Base-by-base conservation (phyloP, 2,329 filamentous ascomycete species). In the Neonectria coccinea region DNA sequence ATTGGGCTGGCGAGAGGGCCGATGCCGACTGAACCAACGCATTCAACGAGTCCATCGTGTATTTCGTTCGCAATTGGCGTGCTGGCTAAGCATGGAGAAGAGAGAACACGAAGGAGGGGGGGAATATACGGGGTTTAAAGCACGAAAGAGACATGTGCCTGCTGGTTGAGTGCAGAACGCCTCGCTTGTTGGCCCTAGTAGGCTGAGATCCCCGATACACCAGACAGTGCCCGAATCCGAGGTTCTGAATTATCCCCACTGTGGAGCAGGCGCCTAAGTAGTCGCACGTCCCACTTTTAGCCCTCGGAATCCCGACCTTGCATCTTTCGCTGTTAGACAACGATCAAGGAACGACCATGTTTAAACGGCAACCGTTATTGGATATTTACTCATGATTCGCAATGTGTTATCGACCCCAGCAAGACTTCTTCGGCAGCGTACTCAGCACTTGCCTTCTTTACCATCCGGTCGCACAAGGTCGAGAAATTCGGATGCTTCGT, bases 1-100 rank as follows among this genome's bases (percentile, higher is more conserved):
- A 76, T 48, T 74, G 68, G 4, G 76, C 70, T 12, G 78, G 78
- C 11, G 74, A 56, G 58, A 72, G 36, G 39, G 39, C 14, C 16
- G 65, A 52, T 18, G 22, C 27, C 10, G 58, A 9, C n/a, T 64
- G 56, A 14, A 39, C 44, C 14, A 59, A 16, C 27, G 58, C 51
- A 12, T 65, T 31, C 6, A 66, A 8, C 9, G 55, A 16, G 12
- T 71, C 66, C 47, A 59, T 56, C 45, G 42, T 64, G n/a, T 20
- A 5, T 51, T 51, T 25, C 31, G 4, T n/a, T 20, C n/a, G 10
- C 9, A 22, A n/a, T 22, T 33, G 11, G 22, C 14, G 33, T 52
- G n/a, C 16, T 31, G n/a, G n/a, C 4, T 39, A 10, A 8, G 29
- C 18, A 22, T n/a, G 39, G 14, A 29, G 20, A 12, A 10, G 12